Evolutionary conservation across 129 eudicot species (phyloP), one percentile per base, ranked within the genome.

Genomic region (Rutidosis leptorrhynchoides): DNA sequence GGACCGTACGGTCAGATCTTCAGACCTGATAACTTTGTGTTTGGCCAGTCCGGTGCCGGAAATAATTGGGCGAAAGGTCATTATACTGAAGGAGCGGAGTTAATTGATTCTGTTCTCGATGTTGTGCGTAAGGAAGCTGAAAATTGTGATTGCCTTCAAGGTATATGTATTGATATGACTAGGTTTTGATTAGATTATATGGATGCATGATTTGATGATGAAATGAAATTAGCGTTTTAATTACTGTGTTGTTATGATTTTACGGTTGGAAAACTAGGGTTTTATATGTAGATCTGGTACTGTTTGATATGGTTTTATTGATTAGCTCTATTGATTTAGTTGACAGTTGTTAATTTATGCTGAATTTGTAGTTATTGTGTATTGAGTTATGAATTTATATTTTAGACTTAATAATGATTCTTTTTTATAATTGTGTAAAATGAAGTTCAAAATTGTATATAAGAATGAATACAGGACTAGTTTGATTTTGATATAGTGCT

Each of bases 41-140:
- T 87, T 49, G 90, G 95, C 2, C 90, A 87, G 74, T 76, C 81
- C n/a, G 92, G 92, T 60, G 92, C 92, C 29, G 92, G 87, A 17
- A 86, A 82, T 54, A 82, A 81, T 74, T 83, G 95, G 90, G 90
- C 90, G 16, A 83, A 87, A 64, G 95, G 95, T 7, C 95, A 83
- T 48, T 87, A 87, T 32, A 87, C 95, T 2, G 95, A 87, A 74
- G 95, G 95, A 19, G 95, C 95, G 60, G 95, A 87, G 46, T 67
- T 87, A 2, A 87, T 87, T 61, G 90, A 84, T 52, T 87, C 87
- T 22, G 90, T 87, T 61, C 87, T 87, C 23, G 90, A 83, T 68
- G 95, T 87, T 42, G 90, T 87, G 62, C 74, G 94, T 9, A 86
- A 86, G 49, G 94, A 86, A 48, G 83, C 94, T 23, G 94, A 86